A percentile compares a stretch with the other conserved stretches of the same genome.
These are phyloP conservation scores for Amyloporia xantha DNA, from an alignment of 768 basidiomycete species.

Conservation along the genomic window DNA sequence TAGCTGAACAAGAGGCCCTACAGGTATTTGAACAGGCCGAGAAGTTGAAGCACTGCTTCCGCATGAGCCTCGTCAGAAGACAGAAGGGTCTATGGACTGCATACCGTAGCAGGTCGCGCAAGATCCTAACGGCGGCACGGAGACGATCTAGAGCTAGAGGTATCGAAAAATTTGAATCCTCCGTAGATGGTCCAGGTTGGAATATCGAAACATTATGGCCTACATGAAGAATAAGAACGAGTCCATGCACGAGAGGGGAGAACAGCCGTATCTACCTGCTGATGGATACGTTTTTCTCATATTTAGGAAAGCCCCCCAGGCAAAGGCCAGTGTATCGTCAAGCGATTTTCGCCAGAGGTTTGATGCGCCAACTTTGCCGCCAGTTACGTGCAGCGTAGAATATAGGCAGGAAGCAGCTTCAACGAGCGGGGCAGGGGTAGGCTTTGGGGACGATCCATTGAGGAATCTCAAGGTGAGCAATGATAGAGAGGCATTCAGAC, in stretches of 20 bases:
- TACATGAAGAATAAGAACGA: not conserved
- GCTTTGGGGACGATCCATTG: slow-evolving; percentile 42
- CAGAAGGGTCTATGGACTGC: not conserved
- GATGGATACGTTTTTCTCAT: slow-evolving; percentile 55
- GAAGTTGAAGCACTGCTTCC: slow-evolving; percentile 41
- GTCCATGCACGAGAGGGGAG: too few species aligned
- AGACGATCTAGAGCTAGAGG: slow-evolving; percentile 60
- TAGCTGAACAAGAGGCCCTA: slow-evolving; percentile 56
- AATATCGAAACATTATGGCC: slow-evolving; percentile 10
- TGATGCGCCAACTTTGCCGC: slow-evolving; percentile 72
- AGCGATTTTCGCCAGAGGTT: slow-evolving; percentile 70
- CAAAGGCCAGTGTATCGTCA: slow-evolving; percentile 60
- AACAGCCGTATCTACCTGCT: slow-evolving; percentile 30
- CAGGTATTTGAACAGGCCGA: slow-evolving; percentile 62
- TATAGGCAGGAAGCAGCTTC: slow-evolving; percentile 52
- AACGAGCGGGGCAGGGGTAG: slow-evolving; percentile 34
- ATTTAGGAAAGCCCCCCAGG: slow-evolving; percentile 53
- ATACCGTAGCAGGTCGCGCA: slow-evolving; percentile 43
- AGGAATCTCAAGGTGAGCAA: slow-evolving; percentile 49
- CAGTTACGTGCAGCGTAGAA: slow-evolving; percentile 57
- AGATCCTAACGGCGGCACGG: slow-evolving; percentile 41
- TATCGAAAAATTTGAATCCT: slow-evolving; percentile 43
- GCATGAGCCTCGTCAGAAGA: slow-evolving; percentile 7
- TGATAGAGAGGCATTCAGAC: slow-evolving; percentile 46
- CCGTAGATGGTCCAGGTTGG: slow-evolving; percentile 17